Conservation (phyloP, 2,329 filamentous ascomycete genomes). For the Xylariaceae sp. region DNA sequence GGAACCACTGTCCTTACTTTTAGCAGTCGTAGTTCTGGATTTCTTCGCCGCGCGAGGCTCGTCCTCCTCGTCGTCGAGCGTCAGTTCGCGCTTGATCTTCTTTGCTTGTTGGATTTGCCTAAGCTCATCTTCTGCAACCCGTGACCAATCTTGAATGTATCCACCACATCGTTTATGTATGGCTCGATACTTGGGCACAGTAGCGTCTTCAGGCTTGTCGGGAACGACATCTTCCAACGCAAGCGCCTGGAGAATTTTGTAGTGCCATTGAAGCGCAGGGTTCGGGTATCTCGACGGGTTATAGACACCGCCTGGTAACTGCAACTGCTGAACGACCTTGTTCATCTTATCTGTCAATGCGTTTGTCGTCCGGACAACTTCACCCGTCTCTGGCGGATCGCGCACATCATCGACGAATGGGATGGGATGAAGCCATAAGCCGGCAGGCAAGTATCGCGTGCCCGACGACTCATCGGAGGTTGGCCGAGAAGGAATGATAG, state of each 20-base stretch:
- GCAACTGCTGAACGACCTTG: slow-evolving; percentile 73
- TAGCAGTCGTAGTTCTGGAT: slow-evolving; percentile 33
- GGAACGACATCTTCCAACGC: slow-evolving; percentile 89
- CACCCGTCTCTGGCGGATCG: slow-evolving; percentile 58
- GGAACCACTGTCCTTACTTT: slow-evolving; percentile 29
- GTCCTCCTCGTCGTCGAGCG: slow-evolving; percentile 33
- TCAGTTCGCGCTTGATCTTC: slow-evolving; percentile 48
- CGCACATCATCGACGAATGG: slow-evolving; percentile 88
- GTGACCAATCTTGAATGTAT: slow-evolving; percentile 72
- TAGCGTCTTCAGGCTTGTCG: slow-evolving; percentile 67
- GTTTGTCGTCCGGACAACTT: slow-evolving; percentile 55
- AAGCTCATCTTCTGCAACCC: slow-evolving; percentile 56
- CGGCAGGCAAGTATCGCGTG: slow-evolving; percentile 68
- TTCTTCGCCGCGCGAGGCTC: slow-evolving; percentile 43
- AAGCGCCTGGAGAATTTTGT: slow-evolving; percentile 84
- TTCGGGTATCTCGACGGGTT: slow-evolving; percentile 87
- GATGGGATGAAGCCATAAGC: slow-evolving; percentile 82
- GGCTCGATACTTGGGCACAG: slow-evolving; percentile 74
- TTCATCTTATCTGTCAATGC: slow-evolving; percentile 76
- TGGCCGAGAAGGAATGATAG: slow-evolving; percentile 70
- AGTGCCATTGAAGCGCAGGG: slow-evolving; percentile 92
- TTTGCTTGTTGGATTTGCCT: slow-evolving; percentile 34
- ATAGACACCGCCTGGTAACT: slow-evolving; percentile 79
- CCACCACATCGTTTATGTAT: slow-evolving; percentile 84
- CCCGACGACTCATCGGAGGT: slow-evolving; percentile 58